These are phyloP conservation scores for Fusarium sulawesiense DNA, from an alignment of 2,329 filamentous ascomycete species.

Conservation along the genomic window DNA sequence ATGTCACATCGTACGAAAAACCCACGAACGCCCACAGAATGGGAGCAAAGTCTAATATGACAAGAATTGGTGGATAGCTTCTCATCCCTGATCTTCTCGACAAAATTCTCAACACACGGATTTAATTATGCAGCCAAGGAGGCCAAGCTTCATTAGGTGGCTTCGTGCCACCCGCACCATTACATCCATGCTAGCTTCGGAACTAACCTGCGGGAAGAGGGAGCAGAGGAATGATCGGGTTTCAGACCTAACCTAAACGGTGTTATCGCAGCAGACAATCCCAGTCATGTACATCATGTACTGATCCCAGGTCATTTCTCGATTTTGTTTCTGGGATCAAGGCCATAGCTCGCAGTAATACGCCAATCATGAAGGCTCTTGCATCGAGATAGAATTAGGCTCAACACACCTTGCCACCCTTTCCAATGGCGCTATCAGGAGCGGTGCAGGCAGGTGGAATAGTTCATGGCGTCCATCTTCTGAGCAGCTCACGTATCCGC, in stretches of 20 bases:
- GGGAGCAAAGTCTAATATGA: not conserved
- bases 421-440: conserved; percentile 13
- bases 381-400: not conserved
- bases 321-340: not conserved
- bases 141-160: not conserved
- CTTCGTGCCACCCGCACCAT: not conserved
- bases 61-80: not conserved
- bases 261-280: conserved; percentile 5
- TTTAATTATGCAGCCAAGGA: conserved; percentile 4
- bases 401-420: conserved; percentile 12
- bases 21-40: too few species aligned
- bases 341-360: not conserved
- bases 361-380: conserved; percentile 15
- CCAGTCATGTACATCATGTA: conserved; percentile 3
- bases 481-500: conserved; percentile 7
- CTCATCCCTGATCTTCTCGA: not conserved
- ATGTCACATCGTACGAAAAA: not conserved
- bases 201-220: conserved; percentile 9
- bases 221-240: not conserved
- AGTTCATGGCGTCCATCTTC: conserved; percentile 5
- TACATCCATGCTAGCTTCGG: conserved; percentile 6
- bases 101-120: not conserved
- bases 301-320: conserved; percentile 9
- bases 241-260: not conserved
- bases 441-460: conserved; percentile 19